Evolutionary conservation across 2,329 filamentous ascomycete species (phyloP).

Genomic region (Beauveria bassiana): DNA sequence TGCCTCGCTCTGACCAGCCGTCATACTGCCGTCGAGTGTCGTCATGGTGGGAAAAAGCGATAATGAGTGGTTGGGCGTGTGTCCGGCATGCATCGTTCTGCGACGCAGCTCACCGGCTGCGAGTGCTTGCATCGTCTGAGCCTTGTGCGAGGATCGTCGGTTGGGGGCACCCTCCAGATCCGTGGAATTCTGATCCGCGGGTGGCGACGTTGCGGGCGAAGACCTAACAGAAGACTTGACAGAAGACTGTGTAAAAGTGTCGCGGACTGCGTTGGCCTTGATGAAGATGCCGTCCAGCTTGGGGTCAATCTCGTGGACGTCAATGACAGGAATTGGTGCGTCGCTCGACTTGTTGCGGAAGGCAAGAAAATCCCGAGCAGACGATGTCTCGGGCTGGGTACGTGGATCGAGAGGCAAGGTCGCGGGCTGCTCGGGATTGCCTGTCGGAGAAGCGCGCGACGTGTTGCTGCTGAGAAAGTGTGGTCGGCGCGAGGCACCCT

Average conservation of each 20-base stretch:
- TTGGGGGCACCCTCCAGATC: conserved; percentile 12
- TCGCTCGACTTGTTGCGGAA: conserved; percentile 23
- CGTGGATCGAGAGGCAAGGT: conserved; percentile 36
- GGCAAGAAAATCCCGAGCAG: conserved; percentile 28
- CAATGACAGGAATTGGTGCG: conserved; percentile 40
- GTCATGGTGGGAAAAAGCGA: conserved; percentile 40
- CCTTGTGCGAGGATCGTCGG: conserved; percentile 27
- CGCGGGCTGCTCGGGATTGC: conserved; percentile 28
- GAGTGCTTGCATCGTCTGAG: conserved; percentile 38
- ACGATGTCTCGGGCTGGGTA: conserved; percentile 32
- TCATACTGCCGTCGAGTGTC: conserved; percentile 28
- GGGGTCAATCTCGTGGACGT: conserved; percentile 50
- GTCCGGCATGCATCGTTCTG: conserved; percentile 54
- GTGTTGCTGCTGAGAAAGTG: conserved; percentile 25
- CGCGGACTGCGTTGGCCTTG: conserved; percentile 43
- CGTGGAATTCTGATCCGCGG: conserved; percentile 14
- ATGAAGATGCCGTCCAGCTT: conserved; percentile 53
- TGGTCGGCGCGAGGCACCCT: conserved; percentile 28
- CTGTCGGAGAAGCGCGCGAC: conserved; percentile 27
- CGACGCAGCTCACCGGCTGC: conserved; percentile 41
- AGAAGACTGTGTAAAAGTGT: conserved; percentile 39
- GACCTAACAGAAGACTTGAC: conserved; percentile 22
- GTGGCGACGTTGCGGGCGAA: conserved; percentile 22
- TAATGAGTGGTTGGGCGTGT: conserved; percentile 54
- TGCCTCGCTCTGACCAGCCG: conserved; percentile 21